Percentiles rank a stretch among this genome's conserved stretches.
phyloP scores from a whole-genome alignment of 2,329 filamentous ascomycete genomes.

The Fusarium tricinctum region DNA sequence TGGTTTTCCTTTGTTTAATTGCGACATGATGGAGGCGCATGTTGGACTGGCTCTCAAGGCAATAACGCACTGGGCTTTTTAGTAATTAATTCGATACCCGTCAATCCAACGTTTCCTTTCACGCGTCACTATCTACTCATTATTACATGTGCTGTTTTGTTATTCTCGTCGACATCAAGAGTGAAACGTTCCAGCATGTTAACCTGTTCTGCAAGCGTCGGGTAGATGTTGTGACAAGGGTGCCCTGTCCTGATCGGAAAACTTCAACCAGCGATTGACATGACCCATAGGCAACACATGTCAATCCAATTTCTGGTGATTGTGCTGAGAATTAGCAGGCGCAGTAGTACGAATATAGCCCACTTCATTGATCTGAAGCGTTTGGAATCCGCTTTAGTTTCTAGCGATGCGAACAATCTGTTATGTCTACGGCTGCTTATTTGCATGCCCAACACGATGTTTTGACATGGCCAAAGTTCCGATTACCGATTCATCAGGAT shows the following conservation, averaged over 20 bases:
- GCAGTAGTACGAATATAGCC: neutral
- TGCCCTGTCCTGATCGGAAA: neutral
- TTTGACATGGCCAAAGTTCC: conserved; percentile 3
- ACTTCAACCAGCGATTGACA: neutral
- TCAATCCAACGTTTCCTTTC: conserved; percentile 48
- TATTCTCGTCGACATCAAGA: neutral
- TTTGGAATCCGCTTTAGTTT: too few relatives aligned
- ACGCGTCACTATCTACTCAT: conserved; percentile 7
- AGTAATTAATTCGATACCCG: conserved; percentile 51
- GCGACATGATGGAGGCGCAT: conserved; percentile 41
- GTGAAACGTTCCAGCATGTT: conserved; percentile 1
- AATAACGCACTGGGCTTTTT: conserved; percentile 48
- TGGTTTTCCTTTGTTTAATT: conserved; percentile 40
- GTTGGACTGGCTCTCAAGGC: conserved; percentile 48
- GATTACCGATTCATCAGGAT: conserved; percentile 20
- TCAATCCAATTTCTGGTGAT: neutral
- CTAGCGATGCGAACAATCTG: neutral
- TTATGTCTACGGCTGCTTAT: neutral
- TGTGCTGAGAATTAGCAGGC: neutral
- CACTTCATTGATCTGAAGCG: neutral
- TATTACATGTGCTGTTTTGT: neutral
- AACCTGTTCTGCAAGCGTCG: conserved; percentile 15
- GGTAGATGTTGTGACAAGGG: conserved; percentile 28
- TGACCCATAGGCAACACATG: neutral
- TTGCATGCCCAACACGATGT: neutral